phyloP scores from a whole-genome alignment of 2,329 filamentous ascomycete genomes.

The Chalaropsis thielavioides region DNA sequence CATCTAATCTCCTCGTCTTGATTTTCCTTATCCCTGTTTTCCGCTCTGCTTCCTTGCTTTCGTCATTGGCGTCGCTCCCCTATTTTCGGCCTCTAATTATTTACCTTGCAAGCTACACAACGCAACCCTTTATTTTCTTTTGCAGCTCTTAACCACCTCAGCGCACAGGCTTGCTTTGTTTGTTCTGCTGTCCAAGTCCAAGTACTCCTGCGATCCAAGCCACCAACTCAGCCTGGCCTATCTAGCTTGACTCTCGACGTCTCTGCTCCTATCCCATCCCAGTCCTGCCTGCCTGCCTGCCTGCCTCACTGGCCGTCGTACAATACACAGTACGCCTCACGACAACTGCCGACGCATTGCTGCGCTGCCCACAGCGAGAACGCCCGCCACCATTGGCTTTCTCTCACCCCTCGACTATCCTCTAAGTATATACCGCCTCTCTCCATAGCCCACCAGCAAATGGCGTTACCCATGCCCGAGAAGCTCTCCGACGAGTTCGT shows the following conservation, averaged over 20 bases:
- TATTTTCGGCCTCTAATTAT: neutral
- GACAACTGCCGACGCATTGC: too few species aligned
- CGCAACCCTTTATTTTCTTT: neutral
- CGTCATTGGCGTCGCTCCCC: neutral
- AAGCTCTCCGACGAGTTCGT: conserved; percentile 46
- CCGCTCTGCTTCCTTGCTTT: neutral
- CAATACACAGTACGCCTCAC: too few species aligned
- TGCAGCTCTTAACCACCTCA: neutral
- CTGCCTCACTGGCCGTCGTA: too few species aligned
- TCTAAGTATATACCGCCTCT: too few species aligned
- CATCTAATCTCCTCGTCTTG: neutral
- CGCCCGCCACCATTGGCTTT: too few species aligned
- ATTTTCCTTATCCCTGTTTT: conserved; percentile 1
- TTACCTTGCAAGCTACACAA: neutral
- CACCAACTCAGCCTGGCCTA: too few species aligned
- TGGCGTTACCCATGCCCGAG: conserved; percentile 33
- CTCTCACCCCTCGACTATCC: too few species aligned
- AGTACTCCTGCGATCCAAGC: too few species aligned
- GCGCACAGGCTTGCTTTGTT: neutral
- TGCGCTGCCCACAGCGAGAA: too few species aligned
- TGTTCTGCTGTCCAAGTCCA: too few species aligned
- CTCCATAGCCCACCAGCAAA: neutral
- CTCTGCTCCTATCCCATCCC: neutral
- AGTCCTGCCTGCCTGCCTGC: neutral
- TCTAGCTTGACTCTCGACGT: too few species aligned